phyloP scores from a whole-genome alignment of 768 basidiomycete genomes.

The Hygrocybe punicea region DNA sequence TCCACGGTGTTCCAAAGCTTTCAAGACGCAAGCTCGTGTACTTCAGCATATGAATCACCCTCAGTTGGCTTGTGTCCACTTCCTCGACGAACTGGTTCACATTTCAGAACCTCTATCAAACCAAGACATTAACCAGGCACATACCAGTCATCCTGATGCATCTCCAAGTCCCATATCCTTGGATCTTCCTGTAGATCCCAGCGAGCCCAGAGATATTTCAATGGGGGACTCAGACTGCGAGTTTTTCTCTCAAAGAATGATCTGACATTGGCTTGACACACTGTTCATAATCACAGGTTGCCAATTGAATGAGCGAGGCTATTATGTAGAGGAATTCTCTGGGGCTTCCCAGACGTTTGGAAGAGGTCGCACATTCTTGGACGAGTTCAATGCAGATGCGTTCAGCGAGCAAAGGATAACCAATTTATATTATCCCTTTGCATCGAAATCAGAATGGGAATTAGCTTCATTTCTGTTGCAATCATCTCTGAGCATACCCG shows the following conservation, averaged over 20 bases:
- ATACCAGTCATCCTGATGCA: not conserved
- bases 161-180: not conserved
- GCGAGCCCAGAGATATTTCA: no score
- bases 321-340: conserved; percentile 5
- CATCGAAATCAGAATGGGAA: conserved; percentile 31
- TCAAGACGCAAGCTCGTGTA: not conserved
- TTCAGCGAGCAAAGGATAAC: conserved; percentile 14
- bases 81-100: not conserved
- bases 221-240: no score
- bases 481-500: conserved; percentile 28
- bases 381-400: conserved; percentile 25
- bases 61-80: not conserved
- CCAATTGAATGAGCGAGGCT: not conserved
- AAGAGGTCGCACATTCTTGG: conserved; percentile 23
- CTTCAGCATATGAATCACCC: not conserved
- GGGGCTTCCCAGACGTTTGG: conserved; percentile 12
- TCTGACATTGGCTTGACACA: not conserved
- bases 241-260: no score
- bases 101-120: not conserved
- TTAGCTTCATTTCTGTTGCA: conserved; percentile 27
- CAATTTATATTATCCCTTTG: conserved; percentile 34
- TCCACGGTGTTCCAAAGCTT: not conserved
- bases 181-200: no score
- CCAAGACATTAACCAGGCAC: not conserved
- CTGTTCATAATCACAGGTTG: not conserved